These are phyloP conservation scores for Solanum bulbocastanum DNA, from an alignment of 257 asterid genomes.

Conservation along the genomic window DNA sequence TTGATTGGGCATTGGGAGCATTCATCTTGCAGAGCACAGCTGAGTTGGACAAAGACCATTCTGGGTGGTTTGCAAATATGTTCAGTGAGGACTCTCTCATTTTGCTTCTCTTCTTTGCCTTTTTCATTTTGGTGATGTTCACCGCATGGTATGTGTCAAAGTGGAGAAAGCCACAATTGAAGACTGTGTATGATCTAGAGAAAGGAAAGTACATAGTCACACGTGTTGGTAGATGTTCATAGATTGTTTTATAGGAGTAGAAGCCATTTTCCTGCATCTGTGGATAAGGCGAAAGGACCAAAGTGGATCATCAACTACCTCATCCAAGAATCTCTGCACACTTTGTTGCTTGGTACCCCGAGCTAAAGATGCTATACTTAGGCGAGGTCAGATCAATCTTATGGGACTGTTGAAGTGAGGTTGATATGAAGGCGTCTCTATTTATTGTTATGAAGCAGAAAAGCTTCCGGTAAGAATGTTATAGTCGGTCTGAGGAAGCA, in stretches of 20 bases:
- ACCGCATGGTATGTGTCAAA: constrained; percentile 36
- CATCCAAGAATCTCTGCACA: background rate
- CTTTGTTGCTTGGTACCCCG: background rate
- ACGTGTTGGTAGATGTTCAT: constrained; percentile 61
- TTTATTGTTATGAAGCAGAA: background rate
- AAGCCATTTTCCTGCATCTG: constrained; percentile 3
- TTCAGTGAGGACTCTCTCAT: constrained; percentile 29
- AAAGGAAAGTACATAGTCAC: constrained; percentile 89
- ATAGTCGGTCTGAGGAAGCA: background rate
- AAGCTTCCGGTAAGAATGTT: background rate
- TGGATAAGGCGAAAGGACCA: background rate
- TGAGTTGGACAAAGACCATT: constrained; percentile 22
- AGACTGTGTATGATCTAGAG: constrained; percentile 91
- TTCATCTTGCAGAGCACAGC: constrained; percentile 60
- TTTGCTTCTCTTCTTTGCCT: constrained; percentile 28
- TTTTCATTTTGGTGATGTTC: constrained; percentile 30
- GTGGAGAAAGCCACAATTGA: constrained; percentile 71
- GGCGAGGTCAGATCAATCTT: background rate
- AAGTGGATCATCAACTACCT: background rate
- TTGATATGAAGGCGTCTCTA: background rate
- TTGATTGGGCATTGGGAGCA: constrained; percentile 96
- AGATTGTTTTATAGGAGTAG: constrained; percentile 7
- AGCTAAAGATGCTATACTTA: background rate
- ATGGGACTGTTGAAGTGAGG: background rate
- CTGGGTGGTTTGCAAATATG: constrained; percentile 26